Percentiles rank a stretch among this genome's conserved stretches.
Conservation (phyloP, 441 rosid genomes). For the Jatropha podagrica region DNA sequence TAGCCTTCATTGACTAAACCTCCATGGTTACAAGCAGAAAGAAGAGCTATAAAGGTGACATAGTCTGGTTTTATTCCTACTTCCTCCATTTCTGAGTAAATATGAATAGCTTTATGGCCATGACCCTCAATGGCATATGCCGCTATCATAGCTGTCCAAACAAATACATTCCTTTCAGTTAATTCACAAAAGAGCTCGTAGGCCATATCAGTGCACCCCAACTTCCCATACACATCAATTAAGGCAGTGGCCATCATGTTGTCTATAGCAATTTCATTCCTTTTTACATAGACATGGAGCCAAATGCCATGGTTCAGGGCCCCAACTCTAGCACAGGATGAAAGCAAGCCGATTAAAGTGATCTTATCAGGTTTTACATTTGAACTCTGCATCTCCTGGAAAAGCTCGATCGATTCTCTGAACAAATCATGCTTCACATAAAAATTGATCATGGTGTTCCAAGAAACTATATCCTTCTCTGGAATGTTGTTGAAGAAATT, state of each 20-base stretch:
- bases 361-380: constrained; percentile 12
- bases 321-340: constrained; percentile 22
- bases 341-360: constrained; percentile 13
- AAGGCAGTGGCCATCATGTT: constrained; percentile 18
- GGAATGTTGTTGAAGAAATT: constrained; percentile 17
- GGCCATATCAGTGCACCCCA: constrained; percentile 18
- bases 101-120: constrained; percentile 7
- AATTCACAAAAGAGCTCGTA: constrained; percentile 10
- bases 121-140: constrained; percentile 22
- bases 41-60: constrained; percentile 22
- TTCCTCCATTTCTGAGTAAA: constrained; percentile 20
- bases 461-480: constrained; percentile 17
- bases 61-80: constrained; percentile 16
- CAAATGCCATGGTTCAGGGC: constrained; percentile 25
- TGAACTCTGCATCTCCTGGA: constrained; percentile 20
- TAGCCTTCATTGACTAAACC: constrained; percentile 22
- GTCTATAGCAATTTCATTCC: constrained; percentile 10
- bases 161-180: constrained; percentile 10
- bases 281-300: constrained; percentile 19
- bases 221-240: constrained; percentile 28
- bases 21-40: constrained; percentile 28
- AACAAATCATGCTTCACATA: constrained; percentile 7
- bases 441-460: constrained; percentile 21
- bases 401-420: constrained; percentile 22
- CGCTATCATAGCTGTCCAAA: constrained; percentile 23